Evolutionary conservation across 306 rosid genomes (phyloP).

Genomic region (Castanea sativa): DNA sequence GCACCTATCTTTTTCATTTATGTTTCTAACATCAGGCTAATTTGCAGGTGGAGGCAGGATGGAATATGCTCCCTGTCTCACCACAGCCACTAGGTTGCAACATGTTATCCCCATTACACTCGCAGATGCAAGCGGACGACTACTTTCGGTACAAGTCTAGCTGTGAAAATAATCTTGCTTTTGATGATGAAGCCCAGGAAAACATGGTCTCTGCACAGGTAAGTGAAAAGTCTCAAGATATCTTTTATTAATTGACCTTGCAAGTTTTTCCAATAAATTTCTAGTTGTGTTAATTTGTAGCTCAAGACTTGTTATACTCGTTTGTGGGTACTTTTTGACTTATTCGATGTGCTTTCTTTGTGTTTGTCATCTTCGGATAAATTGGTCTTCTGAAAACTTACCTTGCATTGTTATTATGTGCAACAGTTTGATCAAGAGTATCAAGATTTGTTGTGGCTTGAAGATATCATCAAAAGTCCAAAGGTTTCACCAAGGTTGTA

Average conservation of each 20-base stretch:
- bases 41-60: conserved; percentile 21
- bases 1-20: no score
- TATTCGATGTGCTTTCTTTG: conserved; percentile 12
- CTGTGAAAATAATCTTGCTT: conserved; percentile 11
- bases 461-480: conserved; percentile 18
- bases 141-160: conserved; percentile 20
- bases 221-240: conserved; percentile 30
- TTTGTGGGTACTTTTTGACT: neutral
- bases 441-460: conserved; percentile 11
- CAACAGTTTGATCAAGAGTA: conserved; percentile 33
- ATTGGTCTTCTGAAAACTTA: conserved; percentile 11
- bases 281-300: neutral
- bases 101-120: no score
- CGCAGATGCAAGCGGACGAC: conserved; percentile 34
- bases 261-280: conserved; percentile 9
- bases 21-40: conserved; percentile 16
- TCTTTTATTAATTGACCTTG: conserved; percentile 1
- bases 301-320: neutral
- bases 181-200: no score
- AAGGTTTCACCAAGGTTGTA: neutral
- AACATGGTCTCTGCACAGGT: conserved; percentile 33
- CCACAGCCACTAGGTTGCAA: conserved; percentile 24
- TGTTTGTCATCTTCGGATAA: conserved; percentile 1
- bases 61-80: neutral
- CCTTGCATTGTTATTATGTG: neutral